phyloP scores from a whole-genome alignment of 768 basidiomycete genomes.

The Lentinula lateritia region DNA sequence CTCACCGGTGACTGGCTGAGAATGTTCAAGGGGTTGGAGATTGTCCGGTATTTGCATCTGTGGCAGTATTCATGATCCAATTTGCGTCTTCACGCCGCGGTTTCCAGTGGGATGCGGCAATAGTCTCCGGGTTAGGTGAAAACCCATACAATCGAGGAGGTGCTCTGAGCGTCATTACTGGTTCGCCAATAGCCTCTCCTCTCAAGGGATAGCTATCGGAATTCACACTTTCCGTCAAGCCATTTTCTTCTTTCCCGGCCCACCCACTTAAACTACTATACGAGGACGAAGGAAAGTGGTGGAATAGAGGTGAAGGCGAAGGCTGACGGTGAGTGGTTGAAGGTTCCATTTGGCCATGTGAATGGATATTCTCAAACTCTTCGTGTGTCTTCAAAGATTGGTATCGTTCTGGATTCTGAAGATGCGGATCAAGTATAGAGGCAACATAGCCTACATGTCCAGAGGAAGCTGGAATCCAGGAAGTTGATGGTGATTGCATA shows the following conservation, averaged over 20 bases:
- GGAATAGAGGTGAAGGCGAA: not conserved
- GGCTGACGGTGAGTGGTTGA: not conserved
- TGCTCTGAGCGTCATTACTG: not conserved
- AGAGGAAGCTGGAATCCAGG: not conserved
- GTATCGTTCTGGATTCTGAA: not conserved
- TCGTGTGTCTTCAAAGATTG: not conserved
- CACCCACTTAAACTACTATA: conserved; percentile 4
- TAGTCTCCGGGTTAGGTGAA: not conserved
- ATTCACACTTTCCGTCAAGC: no score
- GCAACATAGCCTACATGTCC: conserved; percentile 1
- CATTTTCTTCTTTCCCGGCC: not conserved
- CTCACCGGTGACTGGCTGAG: no score
- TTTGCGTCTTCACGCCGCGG: not conserved
- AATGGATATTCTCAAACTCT: not conserved
- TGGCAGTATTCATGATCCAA: no score
- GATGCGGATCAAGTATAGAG: not conserved
- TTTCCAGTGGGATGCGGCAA: no score
- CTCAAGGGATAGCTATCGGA: not conserved
- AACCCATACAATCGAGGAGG: not conserved
- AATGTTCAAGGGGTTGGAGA: no score
- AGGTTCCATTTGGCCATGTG: not conserved
- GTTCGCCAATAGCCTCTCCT: not conserved
- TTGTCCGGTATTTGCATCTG: no score
- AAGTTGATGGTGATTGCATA: not conserved
- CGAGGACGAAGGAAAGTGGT: not conserved